A percentile compares a stretch with the other conserved stretches of the same genome.
Evolutionary conservation across 2,329 filamentous ascomycete species (phyloP).

Genomic region (Alternaria longipes): DNA sequence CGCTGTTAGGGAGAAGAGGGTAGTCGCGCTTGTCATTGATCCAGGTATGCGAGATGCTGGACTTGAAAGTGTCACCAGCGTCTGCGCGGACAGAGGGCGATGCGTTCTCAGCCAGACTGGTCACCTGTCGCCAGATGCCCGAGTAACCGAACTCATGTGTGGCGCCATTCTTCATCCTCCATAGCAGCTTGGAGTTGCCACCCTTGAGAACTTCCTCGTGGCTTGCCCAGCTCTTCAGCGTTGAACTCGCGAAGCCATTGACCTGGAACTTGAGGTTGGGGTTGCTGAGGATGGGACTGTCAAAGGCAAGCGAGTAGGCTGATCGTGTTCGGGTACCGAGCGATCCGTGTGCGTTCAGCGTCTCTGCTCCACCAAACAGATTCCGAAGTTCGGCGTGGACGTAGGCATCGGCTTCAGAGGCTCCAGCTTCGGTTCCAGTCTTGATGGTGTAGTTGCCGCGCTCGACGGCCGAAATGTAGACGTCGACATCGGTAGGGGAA

Average conservation of each 20-base stretch:
- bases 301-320: conserved; percentile 86
- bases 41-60: conserved; percentile 82
- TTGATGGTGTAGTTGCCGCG: conserved; percentile 86
- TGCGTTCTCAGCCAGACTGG: conserved; percentile 76
- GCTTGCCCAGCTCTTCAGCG: conserved; percentile 89
- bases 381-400: conserved; percentile 88
- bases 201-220: conserved; percentile 90
- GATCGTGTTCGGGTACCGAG: conserved; percentile 90
- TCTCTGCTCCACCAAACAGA: conserved; percentile 92
- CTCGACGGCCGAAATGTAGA: conserved; percentile 81
- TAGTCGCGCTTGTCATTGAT: conserved; percentile 83
- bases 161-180: conserved; percentile 71
- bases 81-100: conserved; percentile 84
- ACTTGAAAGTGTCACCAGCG: conserved; percentile 91
- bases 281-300: conserved; percentile 83
- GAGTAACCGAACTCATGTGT: conserved; percentile 83
- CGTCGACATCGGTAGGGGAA: conserved; percentile 79
- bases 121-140: conserved; percentile 87
- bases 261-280: conserved; percentile 81
- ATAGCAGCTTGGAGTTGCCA: conserved; percentile 78
- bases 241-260: conserved; percentile 83
- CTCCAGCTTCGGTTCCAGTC: conserved; percentile 93
- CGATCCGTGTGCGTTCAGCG: conserved; percentile 84
- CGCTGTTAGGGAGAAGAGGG: conserved; percentile 81
- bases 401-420: conserved; percentile 92